These are phyloP conservation scores for Ophiostoma sp. DNA, from an alignment of 2,329 filamentous ascomycete species.

Conservation along the genomic window DNA sequence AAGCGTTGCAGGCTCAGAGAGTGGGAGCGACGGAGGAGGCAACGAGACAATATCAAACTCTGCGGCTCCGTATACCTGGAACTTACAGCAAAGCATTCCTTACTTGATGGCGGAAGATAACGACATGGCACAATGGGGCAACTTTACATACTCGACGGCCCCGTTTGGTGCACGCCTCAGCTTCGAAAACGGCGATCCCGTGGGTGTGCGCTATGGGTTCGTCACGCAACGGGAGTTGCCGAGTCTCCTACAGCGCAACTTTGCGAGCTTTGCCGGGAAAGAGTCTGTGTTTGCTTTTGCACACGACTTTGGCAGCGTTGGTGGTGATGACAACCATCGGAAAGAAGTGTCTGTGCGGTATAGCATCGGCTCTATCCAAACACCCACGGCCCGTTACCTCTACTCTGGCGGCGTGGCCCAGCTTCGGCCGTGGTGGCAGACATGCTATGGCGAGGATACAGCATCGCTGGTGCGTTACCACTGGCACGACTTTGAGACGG, in stretches of 20 bases:
- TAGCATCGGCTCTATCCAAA: slow-evolving; percentile 74
- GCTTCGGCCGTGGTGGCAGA: slow-evolving; percentile 79
- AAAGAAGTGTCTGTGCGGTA: slow-evolving; percentile 63
- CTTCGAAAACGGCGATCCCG: slow-evolving; percentile 64
- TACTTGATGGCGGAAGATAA: slow-evolving; percentile 28
- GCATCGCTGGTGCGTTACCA: slow-evolving; percentile 71
- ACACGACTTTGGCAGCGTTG: slow-evolving; percentile 53
- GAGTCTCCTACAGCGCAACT: slow-evolving; percentile 65
- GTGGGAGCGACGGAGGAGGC: not conserved
- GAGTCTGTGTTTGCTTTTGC: slow-evolving; percentile 82
- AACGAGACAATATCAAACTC: not conserved
- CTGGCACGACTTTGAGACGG: slow-evolving; percentile 70
- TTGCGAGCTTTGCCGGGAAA: slow-evolving; percentile 70
- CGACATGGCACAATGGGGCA: slow-evolving; percentile 56
- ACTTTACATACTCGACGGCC: slow-evolving; percentile 31
- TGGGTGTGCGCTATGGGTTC: slow-evolving; percentile 63
- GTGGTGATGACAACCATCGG: not conserved
- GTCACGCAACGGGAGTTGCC: slow-evolving; percentile 62
- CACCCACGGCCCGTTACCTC: slow-evolving; percentile 78
- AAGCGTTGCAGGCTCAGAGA: not conserved
- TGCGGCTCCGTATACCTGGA: slow-evolving; percentile 26
- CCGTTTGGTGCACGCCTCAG: slow-evolving; percentile 26
- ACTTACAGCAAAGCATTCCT: slow-evolving; percentile 21
- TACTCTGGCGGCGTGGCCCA: slow-evolving; percentile 71
- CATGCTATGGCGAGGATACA: slow-evolving; percentile 63